Evolutionary conservation across 2,329 filamentous ascomycete species (phyloP).

Genomic region (Beauveria sp.): DNA sequence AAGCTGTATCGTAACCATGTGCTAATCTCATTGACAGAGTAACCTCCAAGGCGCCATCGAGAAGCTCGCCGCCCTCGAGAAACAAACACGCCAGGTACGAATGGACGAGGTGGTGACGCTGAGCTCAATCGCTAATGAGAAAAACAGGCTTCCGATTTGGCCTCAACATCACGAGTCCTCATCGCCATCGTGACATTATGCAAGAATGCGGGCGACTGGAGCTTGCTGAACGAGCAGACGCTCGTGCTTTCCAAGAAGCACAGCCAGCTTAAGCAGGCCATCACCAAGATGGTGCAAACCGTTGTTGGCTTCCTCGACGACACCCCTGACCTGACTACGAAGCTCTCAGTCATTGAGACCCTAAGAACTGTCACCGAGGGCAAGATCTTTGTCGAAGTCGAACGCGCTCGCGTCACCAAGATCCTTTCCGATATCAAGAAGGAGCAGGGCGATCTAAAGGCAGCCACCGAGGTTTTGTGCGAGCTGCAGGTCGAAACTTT

Average conservation of each 20-base stretch:
- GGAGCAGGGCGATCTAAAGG: conserved; percentile 81
- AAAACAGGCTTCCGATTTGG: conserved; percentile 82
- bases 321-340: conserved; percentile 77
- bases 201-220: conserved; percentile 90
- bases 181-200: conserved; percentile 87
- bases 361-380: conserved; percentile 94
- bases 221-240: conserved; percentile 91
- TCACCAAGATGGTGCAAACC: conserved; percentile 97
- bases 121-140: conserved; percentile 18
- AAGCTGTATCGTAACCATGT: conserved; percentile 11
- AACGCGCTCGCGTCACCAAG: conserved; percentile 88
- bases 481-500: conserved; percentile 99
- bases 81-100: conserved; percentile 88
- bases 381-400: conserved; percentile 99
- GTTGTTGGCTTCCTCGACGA: conserved; percentile 88
- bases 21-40: conserved; percentile 35
- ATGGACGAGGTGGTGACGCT: background rate
- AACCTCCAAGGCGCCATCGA: conserved; percentile 85
- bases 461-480: conserved; percentile 87
- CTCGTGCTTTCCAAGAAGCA: conserved; percentile 97
- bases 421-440: conserved; percentile 98
- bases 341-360: conserved; percentile 90
- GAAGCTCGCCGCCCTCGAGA: conserved; percentile 86
- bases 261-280: conserved; percentile 98
- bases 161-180: conserved; percentile 85